Evolutionary conservation across 176 grass and related monocot genomes (phyloP).

Genomic region (Eleusine coracana): DNA sequence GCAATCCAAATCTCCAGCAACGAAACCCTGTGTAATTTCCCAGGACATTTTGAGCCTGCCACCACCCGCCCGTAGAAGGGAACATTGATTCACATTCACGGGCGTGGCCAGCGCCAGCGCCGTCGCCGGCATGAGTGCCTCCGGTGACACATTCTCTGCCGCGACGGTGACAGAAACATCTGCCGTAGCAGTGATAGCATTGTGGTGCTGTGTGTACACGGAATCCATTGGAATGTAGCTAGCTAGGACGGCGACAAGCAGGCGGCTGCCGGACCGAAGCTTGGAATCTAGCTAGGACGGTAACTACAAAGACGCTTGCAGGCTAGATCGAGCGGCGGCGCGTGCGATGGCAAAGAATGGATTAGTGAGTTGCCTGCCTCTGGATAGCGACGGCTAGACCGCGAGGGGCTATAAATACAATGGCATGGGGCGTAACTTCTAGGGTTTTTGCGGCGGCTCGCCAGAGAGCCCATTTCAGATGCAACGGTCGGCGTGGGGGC

Average conservation of each 20-base stretch:
- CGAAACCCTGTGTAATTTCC: not conserved
- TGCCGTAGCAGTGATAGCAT: not conserved
- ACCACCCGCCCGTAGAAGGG: not conserved
- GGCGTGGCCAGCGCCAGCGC: too few species aligned
- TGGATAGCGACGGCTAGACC: not conserved
- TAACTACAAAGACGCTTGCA: too few species aligned
- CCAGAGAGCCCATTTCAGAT: too few species aligned
- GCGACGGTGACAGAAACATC: not conserved
- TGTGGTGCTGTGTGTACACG: not conserved
- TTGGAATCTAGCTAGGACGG: not conserved
- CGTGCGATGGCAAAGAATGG: too few species aligned
- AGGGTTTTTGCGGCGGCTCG: too few species aligned
- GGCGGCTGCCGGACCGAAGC: too few species aligned
- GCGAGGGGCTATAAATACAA: not conserved
- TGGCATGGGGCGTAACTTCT: too few species aligned
- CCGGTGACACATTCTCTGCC: not conserved
- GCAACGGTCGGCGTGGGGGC: too few species aligned
- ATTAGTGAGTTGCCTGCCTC: not conserved
- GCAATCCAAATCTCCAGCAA: not conserved
- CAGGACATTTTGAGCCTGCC: not conserved
- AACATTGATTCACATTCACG: not conserved
- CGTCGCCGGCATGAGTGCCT: not conserved
- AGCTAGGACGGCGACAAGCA: not conserved
- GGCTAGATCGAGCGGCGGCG: too few species aligned
- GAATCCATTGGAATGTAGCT: not conserved